phyloP scores from a whole-genome alignment of 108 stramenopile species.

The Cylindrotheca closterium region DNA sequence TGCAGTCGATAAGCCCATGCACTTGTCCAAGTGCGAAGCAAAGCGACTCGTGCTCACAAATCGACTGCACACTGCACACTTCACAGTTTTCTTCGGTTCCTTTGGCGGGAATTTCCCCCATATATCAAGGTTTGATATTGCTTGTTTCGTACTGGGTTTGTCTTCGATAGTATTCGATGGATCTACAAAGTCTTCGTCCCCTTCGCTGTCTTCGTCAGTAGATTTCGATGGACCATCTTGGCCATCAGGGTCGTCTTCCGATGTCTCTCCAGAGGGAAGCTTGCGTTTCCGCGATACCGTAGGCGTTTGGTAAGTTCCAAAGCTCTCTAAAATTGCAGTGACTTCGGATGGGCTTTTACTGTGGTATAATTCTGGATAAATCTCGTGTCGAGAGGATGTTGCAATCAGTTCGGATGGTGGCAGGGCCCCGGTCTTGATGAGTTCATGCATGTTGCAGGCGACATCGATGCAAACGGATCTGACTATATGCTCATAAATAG shows the following conservation, averaged over 20 bases:
- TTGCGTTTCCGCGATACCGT: constrained; percentile 5
- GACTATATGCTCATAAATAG: constrained; percentile 28
- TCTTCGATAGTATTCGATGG: neutral
- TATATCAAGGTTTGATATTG: constrained; percentile 13
- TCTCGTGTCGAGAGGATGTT: constrained; percentile 6
- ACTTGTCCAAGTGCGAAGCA: constrained; percentile 39
- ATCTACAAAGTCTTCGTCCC: constrained; percentile 9
- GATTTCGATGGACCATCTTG: no score
- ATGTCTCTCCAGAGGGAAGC: neutral
- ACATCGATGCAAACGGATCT: constrained; percentile 23
- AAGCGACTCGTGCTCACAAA: constrained; percentile 31
- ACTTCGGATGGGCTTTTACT: constrained; percentile 24
- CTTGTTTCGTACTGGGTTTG: neutral
- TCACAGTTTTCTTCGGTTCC: constrained; percentile 21
- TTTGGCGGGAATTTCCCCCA: constrained; percentile 36
- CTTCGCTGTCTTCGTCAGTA: constrained; percentile 6
- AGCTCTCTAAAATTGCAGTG: constrained; percentile 17
- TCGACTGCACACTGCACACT: constrained; percentile 31
- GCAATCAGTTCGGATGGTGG: constrained; percentile 17
- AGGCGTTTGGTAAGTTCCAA: constrained; percentile 15
- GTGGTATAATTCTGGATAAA: constrained; percentile 13
- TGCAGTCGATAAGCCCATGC: constrained; percentile 36
- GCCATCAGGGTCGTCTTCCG: neutral
- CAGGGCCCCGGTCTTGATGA: constrained; percentile 35
- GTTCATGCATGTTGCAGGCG: constrained; percentile 28